Base-by-base conservation (phyloP, 1,284 basidiomycete species). In the Ustilago nuda region DNA sequence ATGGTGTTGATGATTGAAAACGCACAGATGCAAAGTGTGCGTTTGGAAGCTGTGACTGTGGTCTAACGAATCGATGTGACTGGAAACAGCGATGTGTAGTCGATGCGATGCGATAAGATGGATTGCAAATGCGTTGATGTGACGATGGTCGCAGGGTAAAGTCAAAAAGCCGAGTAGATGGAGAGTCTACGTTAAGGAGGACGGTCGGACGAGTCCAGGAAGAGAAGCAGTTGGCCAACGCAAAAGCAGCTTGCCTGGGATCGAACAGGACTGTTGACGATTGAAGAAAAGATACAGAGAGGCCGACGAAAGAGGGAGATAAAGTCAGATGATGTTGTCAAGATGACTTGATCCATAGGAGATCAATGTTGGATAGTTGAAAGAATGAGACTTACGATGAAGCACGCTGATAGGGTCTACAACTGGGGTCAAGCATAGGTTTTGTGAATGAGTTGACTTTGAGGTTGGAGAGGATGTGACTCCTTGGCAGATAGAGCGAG, bases 371-470 rank as follows among this genome's bases (percentile, higher is more conserved):
- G 27, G 57, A 32, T n/a, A 9, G n/a, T 13, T 3, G 17, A n/a
- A 56, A n/a, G 19, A 17, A 17, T 17, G 46, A 35, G 1, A 76
- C 74, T 76, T 62, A 69, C 71, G 72, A 67, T 69, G 60, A 68
- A 67, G 72, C 76, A 67, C 62, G 73, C 37, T 61, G 65, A 69
- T 71, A 82, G 66, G 66, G 66, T 74, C 76, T 79, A 82, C 69
- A 74, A 79, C 72, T 78, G 61, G 80, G 80, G 61, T 82, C 79
- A 56, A 82, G 75, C 80, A 82, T 82, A 81, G 59, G 79, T 77
- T 78, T 56, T 54, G 32, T 67, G 39, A 27, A 58, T 54, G 39
- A 8, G 35, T 48, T n/a, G 57, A 37, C 32, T 58, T 27, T 35
- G 8, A 11, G 27, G 19, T 9, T 46, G 11, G 41, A 36, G 61